Conservation (phyloP, 2,329 filamentous ascomycete genomes). For the Nemania sp. region DNA sequence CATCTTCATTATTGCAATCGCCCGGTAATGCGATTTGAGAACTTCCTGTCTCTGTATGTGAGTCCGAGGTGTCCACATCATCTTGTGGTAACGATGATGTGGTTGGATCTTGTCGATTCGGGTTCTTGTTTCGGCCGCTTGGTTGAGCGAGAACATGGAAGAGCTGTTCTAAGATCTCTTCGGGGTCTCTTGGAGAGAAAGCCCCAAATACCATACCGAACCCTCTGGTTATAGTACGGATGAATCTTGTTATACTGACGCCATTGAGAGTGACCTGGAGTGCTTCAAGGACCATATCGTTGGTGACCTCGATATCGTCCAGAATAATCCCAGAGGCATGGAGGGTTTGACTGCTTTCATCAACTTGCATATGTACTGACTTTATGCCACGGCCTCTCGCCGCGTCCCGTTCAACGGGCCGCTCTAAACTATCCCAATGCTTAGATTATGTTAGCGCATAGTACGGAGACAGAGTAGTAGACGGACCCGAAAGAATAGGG, state of each 20-base stretch:
- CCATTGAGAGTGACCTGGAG: slow-evolving; percentile 23
- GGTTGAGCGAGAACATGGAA: slow-evolving; percentile 30
- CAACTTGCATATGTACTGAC: slow-evolving; percentile 15
- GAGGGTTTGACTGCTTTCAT: slow-evolving; percentile 14
- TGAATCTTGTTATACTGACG: slow-evolving; percentile 4
- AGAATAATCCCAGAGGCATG: slow-evolving; percentile 15
- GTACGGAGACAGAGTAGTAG: background rate
- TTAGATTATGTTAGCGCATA: slow-evolving; percentile 13
- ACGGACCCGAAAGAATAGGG: background rate
- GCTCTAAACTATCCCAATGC: slow-evolving; percentile 27
- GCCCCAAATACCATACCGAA: slow-evolving; percentile 1
- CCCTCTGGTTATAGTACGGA: background rate
- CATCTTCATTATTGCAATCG: background rate
- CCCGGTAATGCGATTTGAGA: background rate
- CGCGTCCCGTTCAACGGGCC: slow-evolving; percentile 7
- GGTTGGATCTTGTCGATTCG: background rate
- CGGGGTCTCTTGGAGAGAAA: slow-evolving; percentile 3
- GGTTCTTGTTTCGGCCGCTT: background rate
- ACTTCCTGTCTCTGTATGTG: background rate
- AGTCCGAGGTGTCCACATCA: background rate
- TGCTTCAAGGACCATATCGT: slow-evolving; percentile 10
- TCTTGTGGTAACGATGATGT: background rate
- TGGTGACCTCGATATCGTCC: slow-evolving; percentile 11
- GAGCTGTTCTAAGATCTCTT: slow-evolving; percentile 25
- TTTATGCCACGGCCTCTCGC: background rate